Evolutionary conservation across 2,329 filamentous ascomycete species (phyloP).

Genomic region (Chrysosporium keratinophilum): DNA sequence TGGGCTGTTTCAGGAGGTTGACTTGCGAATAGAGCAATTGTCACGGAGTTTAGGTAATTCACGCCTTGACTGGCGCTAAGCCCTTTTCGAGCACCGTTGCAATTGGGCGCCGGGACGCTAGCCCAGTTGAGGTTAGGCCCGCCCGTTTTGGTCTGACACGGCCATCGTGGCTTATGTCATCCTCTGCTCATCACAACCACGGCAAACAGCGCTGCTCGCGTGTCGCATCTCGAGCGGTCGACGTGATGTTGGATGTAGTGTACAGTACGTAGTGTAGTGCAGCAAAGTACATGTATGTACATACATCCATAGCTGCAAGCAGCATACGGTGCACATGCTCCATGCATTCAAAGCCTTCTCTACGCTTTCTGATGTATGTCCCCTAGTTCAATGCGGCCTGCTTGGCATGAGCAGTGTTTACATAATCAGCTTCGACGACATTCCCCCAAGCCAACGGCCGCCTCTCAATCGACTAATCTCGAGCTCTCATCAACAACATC

Average conservation of each 20-base stretch:
- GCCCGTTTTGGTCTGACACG: not conserved
- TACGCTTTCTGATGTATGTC: not conserved
- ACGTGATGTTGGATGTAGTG: not conserved
- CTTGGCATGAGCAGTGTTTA: not conserved
- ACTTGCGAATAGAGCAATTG: not conserved
- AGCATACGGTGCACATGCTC: not conserved
- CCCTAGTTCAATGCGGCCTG: not conserved
- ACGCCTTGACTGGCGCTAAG: not conserved
- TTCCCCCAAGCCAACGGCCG: not conserved
- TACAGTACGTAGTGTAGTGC: not conserved
- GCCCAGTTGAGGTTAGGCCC: not conserved
- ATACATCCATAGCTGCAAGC: not conserved
- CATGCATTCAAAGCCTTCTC: not conserved
- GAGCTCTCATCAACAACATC: constrained; percentile 1
- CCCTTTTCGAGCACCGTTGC: constrained; percentile 11
- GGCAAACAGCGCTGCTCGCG: too few relatives aligned
- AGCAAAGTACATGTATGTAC: too few relatives aligned
- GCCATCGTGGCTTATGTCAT: constrained; percentile 7
- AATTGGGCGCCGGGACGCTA: not conserved
- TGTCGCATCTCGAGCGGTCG: too few relatives aligned
- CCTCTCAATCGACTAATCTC: too few relatives aligned
- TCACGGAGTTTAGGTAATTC: constrained; percentile 1
- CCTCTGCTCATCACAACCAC: not conserved
- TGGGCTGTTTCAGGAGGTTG: constrained; percentile 14
- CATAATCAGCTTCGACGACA: not conserved